Percentiles rank a stretch among this genome's conserved stretches.
Evolutionary conservation across 306 rosid species (phyloP).

Genomic region (Oemleria cerasiformis): DNA sequence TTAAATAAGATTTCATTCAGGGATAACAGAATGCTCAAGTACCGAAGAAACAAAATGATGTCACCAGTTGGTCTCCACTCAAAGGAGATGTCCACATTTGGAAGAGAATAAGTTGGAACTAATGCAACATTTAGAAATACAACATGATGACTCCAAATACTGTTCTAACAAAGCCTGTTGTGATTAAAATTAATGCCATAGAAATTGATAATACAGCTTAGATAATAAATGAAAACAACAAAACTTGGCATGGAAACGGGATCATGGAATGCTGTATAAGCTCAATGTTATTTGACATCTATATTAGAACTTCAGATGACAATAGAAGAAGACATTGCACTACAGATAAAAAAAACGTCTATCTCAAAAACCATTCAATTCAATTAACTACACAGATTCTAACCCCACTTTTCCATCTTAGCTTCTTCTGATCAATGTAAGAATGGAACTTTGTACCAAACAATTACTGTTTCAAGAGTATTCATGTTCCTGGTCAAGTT

Average conservation of each 20-base stretch:
- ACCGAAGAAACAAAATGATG: background rate
- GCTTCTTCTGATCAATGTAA: slow-evolving; percentile 11
- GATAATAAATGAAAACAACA: background rate
- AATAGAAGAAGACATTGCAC: background rate
- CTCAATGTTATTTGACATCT: background rate
- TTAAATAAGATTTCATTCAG: background rate
- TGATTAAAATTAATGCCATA: background rate
- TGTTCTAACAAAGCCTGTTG: no score
- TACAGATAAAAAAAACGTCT: background rate
- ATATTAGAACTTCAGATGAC: background rate
- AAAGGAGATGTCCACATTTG: background rate
- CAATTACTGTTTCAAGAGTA: background rate
- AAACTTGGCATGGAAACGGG: background rate
- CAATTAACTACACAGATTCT: background rate
- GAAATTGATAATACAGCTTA: background rate
- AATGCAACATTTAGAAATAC: background rate
- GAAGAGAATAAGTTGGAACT: background rate
- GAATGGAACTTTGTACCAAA: background rate
- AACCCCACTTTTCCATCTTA: background rate
- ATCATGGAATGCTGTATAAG: background rate
- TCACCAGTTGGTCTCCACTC: background rate
- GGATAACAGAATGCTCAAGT: background rate
- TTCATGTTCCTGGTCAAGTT: background rate
- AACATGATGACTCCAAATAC: background rate
- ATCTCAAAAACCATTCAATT: background rate